Base-by-base conservation (phyloP, 495 filamentous ascomycete species). In the Physcia stellaris region DNA sequence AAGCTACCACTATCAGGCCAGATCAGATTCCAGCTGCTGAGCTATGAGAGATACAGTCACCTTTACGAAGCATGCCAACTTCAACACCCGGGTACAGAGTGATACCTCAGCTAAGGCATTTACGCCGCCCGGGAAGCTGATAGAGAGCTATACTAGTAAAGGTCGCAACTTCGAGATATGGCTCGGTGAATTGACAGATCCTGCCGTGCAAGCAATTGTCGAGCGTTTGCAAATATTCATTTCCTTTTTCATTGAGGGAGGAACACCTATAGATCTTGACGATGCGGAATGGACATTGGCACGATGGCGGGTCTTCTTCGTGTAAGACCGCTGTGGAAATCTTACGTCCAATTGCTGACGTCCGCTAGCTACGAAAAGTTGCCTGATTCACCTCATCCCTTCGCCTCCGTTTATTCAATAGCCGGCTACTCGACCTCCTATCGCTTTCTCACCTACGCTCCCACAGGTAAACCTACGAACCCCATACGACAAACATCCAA, bases 181-280 rank as follows among this genome's bases (percentile, higher is more conserved):
- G 74, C 62, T 63, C 30, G 66, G 70, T 4, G 68, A 62, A 26
- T 59, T 81, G 24, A 58, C 58, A 6, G 65, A 80, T 48, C 59
- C 70, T 0, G 63, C 62, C 12, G 71, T 87, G 22, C 67, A 65
- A 42, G 62, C 72, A 45, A 53, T 94, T 22, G 50, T 90, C 40
- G 74, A 73, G 50, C 83, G 85, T 32, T 73, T 86, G 33, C 84
- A 94, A 56, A 73, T 94, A 26, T 63, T 87, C 18, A 70, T 85
- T n/a, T 77, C 80, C 6, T 65, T 95, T 38, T 93, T 80, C 57
- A 94, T 99, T 43, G 90, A 99, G 58, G 90, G 83, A 17, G 92
- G 85, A 23, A 77, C 73, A 10, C 69, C 65, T 18, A 64, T 93
- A 15, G 66, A 76, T 6, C 59, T 82, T 10, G 72, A 88, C 30